Evolutionary conservation across 2,329 filamentous ascomycete genomes (phyloP).

Genomic region (Talaromyces sp.): DNA sequence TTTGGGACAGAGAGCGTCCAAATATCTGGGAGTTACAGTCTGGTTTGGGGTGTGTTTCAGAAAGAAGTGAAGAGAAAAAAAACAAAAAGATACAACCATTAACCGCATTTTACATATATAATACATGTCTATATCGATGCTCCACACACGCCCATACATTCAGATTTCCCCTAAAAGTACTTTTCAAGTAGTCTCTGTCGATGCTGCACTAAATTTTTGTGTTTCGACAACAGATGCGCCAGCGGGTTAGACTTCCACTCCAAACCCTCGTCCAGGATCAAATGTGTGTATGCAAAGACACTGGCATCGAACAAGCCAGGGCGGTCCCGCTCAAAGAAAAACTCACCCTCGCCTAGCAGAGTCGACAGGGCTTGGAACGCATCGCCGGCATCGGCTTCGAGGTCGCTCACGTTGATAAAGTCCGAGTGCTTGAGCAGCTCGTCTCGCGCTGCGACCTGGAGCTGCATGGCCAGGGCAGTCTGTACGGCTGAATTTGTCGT

Average conservation of each 20-base stretch:
- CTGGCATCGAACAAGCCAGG: slow-evolving; percentile 81
- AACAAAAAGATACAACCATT: neutral
- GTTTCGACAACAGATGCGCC: slow-evolving; percentile 49
- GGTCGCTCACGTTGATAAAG: slow-evolving; percentile 50
- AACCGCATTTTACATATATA: slow-evolving; percentile 10
- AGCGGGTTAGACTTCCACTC: slow-evolving; percentile 62
- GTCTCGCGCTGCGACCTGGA: slow-evolving; percentile 66
- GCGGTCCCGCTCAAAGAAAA: slow-evolving; percentile 54
- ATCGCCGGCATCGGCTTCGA: slow-evolving; percentile 57
- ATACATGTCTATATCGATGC: slow-evolving; percentile 8
- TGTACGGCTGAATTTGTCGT: slow-evolving; percentile 59
- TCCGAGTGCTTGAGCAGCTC: slow-evolving; percentile 63
- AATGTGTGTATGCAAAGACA: slow-evolving; percentile 83
- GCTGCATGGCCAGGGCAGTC: slow-evolving; percentile 56
- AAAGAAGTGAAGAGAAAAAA: slow-evolving; percentile 15
- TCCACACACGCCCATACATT: neutral
- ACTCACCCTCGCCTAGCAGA: slow-evolving; percentile 52
- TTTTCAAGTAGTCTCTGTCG: slow-evolving; percentile 50
- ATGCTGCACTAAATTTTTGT: slow-evolving; percentile 62
- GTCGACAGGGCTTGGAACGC: slow-evolving; percentile 59
- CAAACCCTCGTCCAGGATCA: slow-evolving; percentile 63
- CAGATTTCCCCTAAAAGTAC: slow-evolving; percentile 39
- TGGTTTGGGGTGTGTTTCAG: slow-evolving; percentile 51
- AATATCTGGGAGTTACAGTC: slow-evolving; percentile 56
- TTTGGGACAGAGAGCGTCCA: slow-evolving; percentile 56